Evolutionary conservation across 202 grass and related monocot species (phyloP).

Genomic region (Setaria italica): DNA sequence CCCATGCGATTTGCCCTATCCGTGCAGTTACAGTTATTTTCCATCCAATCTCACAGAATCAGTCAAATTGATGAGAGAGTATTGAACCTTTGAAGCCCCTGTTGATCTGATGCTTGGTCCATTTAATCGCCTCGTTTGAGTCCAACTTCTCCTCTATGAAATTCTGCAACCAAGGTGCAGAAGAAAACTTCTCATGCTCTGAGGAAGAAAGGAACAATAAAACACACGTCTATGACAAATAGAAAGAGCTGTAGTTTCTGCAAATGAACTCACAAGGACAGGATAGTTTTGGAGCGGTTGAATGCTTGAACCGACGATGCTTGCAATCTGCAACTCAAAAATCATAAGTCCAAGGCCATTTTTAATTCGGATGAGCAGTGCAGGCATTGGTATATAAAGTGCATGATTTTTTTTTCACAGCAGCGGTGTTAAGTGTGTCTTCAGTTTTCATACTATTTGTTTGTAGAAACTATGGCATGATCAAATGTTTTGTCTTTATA

Average conservation of each 20-base stretch:
- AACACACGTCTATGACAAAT: neutral
- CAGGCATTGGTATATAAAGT: too few species aligned
- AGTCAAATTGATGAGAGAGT: neutral
- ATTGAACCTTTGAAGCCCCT: constrained; percentile 72
- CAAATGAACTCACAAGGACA: constrained; percentile 44
- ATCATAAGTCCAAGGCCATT: neutral
- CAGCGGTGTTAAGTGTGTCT: neutral
- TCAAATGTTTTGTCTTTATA: neutral
- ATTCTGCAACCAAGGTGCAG: constrained; percentile 43
- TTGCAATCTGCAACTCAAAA: constrained; percentile 62
- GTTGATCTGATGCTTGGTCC: constrained; percentile 62
- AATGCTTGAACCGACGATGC: constrained; percentile 73
- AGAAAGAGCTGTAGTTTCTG: neutral
- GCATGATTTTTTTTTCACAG: neutral
- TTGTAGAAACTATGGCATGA: neutral
- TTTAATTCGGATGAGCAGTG: neutral
- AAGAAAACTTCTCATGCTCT: neutral
- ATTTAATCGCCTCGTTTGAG: constrained; percentile 52
- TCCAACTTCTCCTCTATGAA: constrained; percentile 63
- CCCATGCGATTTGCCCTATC: neutral
- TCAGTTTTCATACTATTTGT: neutral
- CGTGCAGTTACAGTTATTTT: neutral
- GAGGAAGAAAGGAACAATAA: neutral
- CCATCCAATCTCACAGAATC: neutral
- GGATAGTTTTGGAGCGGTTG: constrained; percentile 68